Conservation (phyloP, 129 eudicot species). For the Arctium minus region DNA sequence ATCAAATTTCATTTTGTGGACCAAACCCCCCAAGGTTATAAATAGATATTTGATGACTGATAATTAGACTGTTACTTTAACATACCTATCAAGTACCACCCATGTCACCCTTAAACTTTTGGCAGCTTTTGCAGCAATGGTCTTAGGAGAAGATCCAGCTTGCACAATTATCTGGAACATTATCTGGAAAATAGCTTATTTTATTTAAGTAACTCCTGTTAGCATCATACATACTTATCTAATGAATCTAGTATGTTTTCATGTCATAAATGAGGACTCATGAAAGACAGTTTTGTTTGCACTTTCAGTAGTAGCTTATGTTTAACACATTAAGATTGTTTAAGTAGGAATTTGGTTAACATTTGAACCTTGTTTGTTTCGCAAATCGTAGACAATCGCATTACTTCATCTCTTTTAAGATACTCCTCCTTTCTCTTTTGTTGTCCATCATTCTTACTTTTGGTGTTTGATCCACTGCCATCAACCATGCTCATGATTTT, state of each 20-base stretch:
- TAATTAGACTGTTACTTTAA: neutral
- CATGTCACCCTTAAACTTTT: constrained; percentile 37
- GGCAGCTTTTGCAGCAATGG: constrained; percentile 37
- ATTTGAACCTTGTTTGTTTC: constrained; percentile 31
- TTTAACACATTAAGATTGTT: neutral
- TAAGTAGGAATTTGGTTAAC: constrained; percentile 1
- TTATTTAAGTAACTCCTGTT: neutral
- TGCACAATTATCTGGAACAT: constrained; percentile 30
- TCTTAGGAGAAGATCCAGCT: constrained; percentile 42
- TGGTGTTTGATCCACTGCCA: constrained; percentile 33
- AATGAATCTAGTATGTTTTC: neutral
- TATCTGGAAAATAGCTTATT: constrained; percentile 28
- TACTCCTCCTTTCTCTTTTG: constrained; percentile 35
- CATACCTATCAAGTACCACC: constrained; percentile 58
- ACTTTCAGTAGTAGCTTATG: neutral
- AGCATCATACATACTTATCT: neutral
- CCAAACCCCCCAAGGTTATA: neutral
- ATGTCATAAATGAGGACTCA: neutral
- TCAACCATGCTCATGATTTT: constrained; percentile 39
- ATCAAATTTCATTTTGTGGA: no score
- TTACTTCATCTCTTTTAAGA: constrained; percentile 30
- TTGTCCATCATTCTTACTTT: constrained; percentile 38
- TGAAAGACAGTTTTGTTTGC: neutral
- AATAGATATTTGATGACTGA: neutral
- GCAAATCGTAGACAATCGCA: constrained; percentile 25